phyloP scores from a whole-genome alignment of 2,329 filamentous ascomycete genomes.

The Claviceps monticola region DNA sequence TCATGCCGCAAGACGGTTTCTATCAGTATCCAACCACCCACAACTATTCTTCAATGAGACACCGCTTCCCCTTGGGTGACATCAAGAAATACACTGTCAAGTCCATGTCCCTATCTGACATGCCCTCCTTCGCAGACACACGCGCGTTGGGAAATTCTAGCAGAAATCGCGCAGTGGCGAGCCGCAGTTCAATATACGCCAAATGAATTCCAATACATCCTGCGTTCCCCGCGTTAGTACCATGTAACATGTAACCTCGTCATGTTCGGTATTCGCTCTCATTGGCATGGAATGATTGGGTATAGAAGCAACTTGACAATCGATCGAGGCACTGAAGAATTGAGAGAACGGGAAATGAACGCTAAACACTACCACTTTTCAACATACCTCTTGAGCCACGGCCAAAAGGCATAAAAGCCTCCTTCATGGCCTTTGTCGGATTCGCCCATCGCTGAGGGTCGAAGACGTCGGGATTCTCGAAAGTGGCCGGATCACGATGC shows the following conservation, averaged over 20 bases:
- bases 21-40: not conserved
- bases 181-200: constrained; percentile 40
- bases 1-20: too few relatives aligned
- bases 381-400: constrained; percentile 30
- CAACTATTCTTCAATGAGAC: constrained; percentile 13
- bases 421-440: constrained; percentile 27
- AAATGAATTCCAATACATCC: constrained; percentile 43
- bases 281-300: too few relatives aligned
- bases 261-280: too few relatives aligned
- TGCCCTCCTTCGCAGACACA: constrained; percentile 19
- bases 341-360: too few relatives aligned
- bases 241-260: too few relatives aligned
- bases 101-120: constrained; percentile 24
- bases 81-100: constrained; percentile 20
- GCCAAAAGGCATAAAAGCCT: constrained; percentile 38
- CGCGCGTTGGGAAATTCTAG: constrained; percentile 25
- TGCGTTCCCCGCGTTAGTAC: constrained; percentile 6
- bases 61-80: constrained; percentile 17
- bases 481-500: constrained; percentile 28
- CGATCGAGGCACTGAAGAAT: too few relatives aligned
- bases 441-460: constrained; percentile 8
- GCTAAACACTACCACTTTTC: not conserved
- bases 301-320: too few relatives aligned
- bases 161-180: constrained; percentile 38
- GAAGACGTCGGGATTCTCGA: constrained; percentile 21